Percentiles rank a stretch among this genome's conserved stretches.
Conservation (phyloP, 2,329 filamentous ascomycete species). For the Neoascochyta sp. region DNA sequence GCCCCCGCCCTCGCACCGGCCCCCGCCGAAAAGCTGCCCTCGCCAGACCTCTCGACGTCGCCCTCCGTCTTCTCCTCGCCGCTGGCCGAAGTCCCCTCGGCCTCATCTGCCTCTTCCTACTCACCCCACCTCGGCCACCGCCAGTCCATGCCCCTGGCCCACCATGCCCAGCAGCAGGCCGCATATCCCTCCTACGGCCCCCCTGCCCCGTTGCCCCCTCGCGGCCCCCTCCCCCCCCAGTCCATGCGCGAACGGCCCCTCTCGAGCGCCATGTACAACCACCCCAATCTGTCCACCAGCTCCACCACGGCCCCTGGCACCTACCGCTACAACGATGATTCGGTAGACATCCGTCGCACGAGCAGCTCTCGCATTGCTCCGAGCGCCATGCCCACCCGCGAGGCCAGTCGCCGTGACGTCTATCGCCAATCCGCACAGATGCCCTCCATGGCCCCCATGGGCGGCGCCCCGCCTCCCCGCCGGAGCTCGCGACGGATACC, state of each 20-base stretch:
- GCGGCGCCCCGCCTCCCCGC: conserved; percentile 67
- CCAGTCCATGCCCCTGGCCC: conserved; percentile 43
- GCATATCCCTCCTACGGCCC: conserved; percentile 30
- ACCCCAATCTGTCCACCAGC: conserved; percentile 47
- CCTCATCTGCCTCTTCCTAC: conserved; percentile 23
- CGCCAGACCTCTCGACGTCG: conserved; percentile 23
- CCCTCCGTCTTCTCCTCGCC: conserved; percentile 20
- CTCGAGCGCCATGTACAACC: conserved; percentile 48
- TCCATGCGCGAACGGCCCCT: conserved; percentile 39
- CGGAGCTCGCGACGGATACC: conserved; percentile 71
- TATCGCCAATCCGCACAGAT: conserved; percentile 60
- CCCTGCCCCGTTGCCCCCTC: no score
- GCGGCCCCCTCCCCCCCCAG: conserved; percentile 23
- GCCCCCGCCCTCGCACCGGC: conserved; percentile 25
- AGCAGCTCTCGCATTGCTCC: conserved; percentile 62
- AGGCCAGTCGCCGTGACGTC: conserved; percentile 65
- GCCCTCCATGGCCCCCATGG: conserved; percentile 50
- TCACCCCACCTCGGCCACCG: conserved; percentile 40
- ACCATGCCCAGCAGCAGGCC: conserved; percentile 41
- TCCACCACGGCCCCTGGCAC: conserved; percentile 42
- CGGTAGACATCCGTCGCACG: conserved; percentile 46
- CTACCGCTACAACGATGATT: conserved; percentile 49
- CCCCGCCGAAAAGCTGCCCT: conserved; percentile 24
- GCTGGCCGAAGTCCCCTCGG: conserved; percentile 17
- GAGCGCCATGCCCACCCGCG: conserved; percentile 61